Conservation (phyloP, 345 rosid genomes). For the Eucalyptus tenuipes region DNA sequence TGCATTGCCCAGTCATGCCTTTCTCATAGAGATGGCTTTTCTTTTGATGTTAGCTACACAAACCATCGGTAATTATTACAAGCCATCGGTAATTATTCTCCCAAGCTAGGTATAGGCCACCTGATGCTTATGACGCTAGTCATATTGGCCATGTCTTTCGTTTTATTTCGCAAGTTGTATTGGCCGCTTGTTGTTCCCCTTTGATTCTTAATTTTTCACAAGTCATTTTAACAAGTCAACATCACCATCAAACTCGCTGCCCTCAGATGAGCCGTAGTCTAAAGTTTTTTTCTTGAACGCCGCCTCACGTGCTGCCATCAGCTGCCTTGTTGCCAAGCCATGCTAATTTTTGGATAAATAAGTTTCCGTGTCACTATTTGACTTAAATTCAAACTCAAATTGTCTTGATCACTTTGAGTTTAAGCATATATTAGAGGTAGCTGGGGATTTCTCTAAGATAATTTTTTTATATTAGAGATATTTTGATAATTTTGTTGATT, state of each 20-base stretch:
- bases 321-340: neutral
- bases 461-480: too few relatives aligned
- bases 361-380: neutral
- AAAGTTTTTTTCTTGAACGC: neutral
- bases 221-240: too few relatives aligned
- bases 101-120: neutral
- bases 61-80: too few relatives aligned
- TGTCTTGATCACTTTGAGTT: neutral
- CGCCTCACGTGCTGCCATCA: fast-evolving
- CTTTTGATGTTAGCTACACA: neutral
- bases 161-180: neutral
- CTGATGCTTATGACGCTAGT: neutral
- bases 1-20: neutral
- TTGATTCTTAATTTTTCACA: neutral
- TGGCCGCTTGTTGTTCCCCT: neutral
- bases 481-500: too few relatives aligned
- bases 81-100: too few relatives aligned
- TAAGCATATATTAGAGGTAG: neutral
- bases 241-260: neutral
- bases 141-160: fast-evolving
- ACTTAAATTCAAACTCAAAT: neutral
- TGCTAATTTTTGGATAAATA: neutral
- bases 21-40: neutral
- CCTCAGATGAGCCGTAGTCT: neutral
- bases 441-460: neutral